Conservation (phyloP, 192 early-diverging fungal species). For the Backusella circina region DNA sequence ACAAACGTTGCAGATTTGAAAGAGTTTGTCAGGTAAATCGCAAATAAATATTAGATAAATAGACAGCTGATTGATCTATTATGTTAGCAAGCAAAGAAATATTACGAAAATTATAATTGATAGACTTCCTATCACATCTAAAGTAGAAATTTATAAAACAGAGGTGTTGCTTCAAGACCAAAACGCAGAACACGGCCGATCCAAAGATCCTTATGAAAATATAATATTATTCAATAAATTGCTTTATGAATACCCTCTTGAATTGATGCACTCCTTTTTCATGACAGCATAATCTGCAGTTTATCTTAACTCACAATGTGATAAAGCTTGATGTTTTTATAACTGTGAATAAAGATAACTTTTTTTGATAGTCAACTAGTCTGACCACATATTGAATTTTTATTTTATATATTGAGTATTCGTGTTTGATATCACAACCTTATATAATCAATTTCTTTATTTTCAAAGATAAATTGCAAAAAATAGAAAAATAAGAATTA, state of each 20-base stretch:
- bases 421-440: not conserved
- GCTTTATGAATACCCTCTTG: not conserved
- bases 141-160: conserved; percentile 8
- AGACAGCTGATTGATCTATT: conserved; percentile 9
- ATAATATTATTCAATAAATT: no score
- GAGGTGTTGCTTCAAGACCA: conserved; percentile 1
- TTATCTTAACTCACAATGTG: conserved; percentile 13
- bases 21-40: conserved; percentile 11
- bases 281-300: not conserved
- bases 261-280: not conserved
- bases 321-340: conserved; percentile 8
- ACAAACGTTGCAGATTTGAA: conserved; percentile 15
- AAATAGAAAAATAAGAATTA: conserved; percentile 4
- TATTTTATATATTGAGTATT: conserved; percentile 6
- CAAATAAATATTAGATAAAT: conserved; percentile 14
- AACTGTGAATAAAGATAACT: conserved; percentile 10
- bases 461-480: conserved; percentile 4
- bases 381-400: conserved; percentile 2
- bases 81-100: conserved; percentile 7
- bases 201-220: conserved; percentile 7
- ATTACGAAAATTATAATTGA: conserved; percentile 12
- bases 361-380: no score
- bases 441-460: conserved; percentile 8
- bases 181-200: conserved; percentile 10
- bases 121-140: conserved; percentile 9